Evolutionary conservation across 768 basidiomycete genomes (phyloP).

Genomic region (Suillus subluteus): DNA sequence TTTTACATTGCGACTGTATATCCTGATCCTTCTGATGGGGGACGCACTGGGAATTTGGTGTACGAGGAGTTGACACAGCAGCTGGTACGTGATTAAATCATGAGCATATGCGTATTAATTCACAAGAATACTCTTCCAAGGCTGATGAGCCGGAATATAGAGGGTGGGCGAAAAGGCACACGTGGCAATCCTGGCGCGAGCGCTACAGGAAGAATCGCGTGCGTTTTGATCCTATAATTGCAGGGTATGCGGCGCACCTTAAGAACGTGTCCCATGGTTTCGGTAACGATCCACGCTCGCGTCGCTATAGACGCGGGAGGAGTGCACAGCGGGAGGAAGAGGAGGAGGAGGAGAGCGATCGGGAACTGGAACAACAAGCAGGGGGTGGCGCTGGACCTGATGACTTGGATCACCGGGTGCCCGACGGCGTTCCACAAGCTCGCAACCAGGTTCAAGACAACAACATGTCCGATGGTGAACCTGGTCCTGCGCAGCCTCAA

Average conservation of each 20-base stretch:
- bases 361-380: background rate
- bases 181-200: conserved; percentile 67
- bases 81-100: conserved; percentile 43
- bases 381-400: background rate
- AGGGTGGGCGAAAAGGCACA: conserved; percentile 44
- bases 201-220: conserved; percentile 51
- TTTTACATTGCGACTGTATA: conserved; percentile 53
- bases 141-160: conserved; percentile 42
- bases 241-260: conserved; percentile 27
- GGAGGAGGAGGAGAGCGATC: conserved; percentile 11
- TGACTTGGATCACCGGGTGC: background rate
- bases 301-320: background rate
- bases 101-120: background rate
- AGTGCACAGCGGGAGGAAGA: conserved; percentile 9
- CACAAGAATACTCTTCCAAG: conserved; percentile 11
- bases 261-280: conserved; percentile 20
- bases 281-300: conserved; percentile 30
- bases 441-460: conserved; percentile 13
- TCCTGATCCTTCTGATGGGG: conserved; percentile 36
- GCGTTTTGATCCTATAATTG: conserved; percentile 47
- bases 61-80: conserved; percentile 47
- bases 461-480: conserved; percentile 2
- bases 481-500: background rate
- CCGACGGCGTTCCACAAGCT: background rate
- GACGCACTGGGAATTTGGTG: conserved; percentile 51